phyloP scores from a whole-genome alignment of 2,329 filamentous ascomycete genomes.

The Monilinia aucupariae region DNA sequence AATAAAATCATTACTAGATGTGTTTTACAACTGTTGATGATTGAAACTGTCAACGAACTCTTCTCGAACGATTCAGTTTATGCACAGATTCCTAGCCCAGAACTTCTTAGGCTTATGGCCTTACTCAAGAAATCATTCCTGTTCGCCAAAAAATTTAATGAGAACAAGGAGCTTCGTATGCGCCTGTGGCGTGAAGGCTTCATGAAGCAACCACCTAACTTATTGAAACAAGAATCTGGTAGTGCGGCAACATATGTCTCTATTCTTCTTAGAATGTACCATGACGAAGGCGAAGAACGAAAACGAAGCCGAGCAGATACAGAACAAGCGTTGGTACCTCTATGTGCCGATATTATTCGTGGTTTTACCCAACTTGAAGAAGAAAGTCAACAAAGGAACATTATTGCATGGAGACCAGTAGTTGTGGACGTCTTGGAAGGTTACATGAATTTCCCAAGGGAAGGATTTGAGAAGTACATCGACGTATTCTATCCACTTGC shows the following conservation, averaged over 20 bases:
- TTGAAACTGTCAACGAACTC: slow-evolving; percentile 97
- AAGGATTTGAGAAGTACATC: slow-evolving; percentile 75
- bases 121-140: slow-evolving; percentile 93
- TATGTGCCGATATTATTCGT: slow-evolving; percentile 90
- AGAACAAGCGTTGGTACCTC: slow-evolving; percentile 83
- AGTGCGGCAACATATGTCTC: slow-evolving; percentile 91
- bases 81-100: slow-evolving; percentile 79
- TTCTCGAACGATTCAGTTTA: slow-evolving; percentile 98
- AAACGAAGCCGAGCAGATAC: slow-evolving; percentile 75
- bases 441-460: slow-evolving; percentile 74
- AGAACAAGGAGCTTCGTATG: slow-evolving; percentile 92
- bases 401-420: slow-evolving; percentile 92
- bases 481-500: slow-evolving; percentile 79
- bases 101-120: slow-evolving; percentile 87
- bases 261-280: slow-evolving; percentile 96
- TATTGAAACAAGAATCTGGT: slow-evolving; percentile 93
- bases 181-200: slow-evolving; percentile 95
- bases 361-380: slow-evolving; percentile 84
- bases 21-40: slow-evolving; percentile 96
- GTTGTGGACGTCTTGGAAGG: slow-evolving; percentile 96
- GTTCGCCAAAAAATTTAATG: slow-evolving; percentile 96
- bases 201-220: slow-evolving; percentile 98
- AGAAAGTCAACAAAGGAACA: slow-evolving; percentile 94
- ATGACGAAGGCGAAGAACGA: slow-evolving; percentile 78
- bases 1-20: slow-evolving; percentile 99